Percentiles rank a stretch among this genome's conserved stretches.
phyloP scores from a whole-genome alignment of 306 rosid genomes.

The Gleditsia sinensis region DNA sequence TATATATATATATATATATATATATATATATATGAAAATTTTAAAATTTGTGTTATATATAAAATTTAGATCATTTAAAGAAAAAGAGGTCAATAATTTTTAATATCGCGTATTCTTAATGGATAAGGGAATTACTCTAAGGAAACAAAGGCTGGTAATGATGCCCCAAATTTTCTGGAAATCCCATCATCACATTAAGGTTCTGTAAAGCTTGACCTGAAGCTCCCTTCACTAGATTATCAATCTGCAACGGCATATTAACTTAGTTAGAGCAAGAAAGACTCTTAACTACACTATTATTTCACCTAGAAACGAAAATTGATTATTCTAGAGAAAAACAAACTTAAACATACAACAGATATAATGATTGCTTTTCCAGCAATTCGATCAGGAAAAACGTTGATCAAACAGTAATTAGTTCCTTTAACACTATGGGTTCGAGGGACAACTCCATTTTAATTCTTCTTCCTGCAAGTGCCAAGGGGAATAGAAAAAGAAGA shows the following conservation, averaged over 20 bases:
- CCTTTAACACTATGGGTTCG: slow-evolving; percentile 83
- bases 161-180: slow-evolving; percentile 82
- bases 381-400: slow-evolving; percentile 83
- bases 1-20: no score
- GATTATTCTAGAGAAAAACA: background rate
- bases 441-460: slow-evolving; percentile 76
- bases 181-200: slow-evolving; percentile 86
- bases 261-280: slow-evolving; percentile 25
- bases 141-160: slow-evolving; percentile 79
- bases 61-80: no score
- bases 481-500: slow-evolving; percentile 6
- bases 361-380: slow-evolving; percentile 87
- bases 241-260: slow-evolving; percentile 66
- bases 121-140: slow-evolving; percentile 31
- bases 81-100: no score
- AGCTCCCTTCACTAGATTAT: slow-evolving; percentile 96
- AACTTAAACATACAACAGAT: slow-evolving; percentile 71
- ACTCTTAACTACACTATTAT: no score
- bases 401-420: slow-evolving; percentile 77
- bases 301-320: background rate
- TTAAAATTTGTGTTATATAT: no score
- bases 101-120: no score
- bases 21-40: no score
- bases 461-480: slow-evolving; percentile 72
- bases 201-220: slow-evolving; percentile 97